Base-by-base conservation (phyloP, 2,329 filamentous ascomycete species). In the Colletotrichum endophyticum region DNA sequence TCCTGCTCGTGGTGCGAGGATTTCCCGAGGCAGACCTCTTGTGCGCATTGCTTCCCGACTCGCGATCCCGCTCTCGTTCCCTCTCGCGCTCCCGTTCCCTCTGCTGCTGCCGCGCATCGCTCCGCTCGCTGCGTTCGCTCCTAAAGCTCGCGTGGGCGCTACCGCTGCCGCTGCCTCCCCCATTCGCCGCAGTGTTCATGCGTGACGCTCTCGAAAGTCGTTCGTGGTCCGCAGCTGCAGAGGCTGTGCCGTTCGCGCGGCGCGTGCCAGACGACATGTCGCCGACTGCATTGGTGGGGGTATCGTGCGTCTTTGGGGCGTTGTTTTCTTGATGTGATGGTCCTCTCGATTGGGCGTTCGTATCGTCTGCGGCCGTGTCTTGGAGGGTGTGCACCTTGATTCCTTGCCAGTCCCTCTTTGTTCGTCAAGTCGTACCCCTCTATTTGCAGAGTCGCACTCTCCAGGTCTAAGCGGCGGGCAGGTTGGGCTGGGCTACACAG, bases 1-100 rank as follows among this genome's bases (percentile, higher is more conserved):
- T 84, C 78, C 88, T 87, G 81, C 86, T 90, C 22, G 84, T 83
- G 5, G 88, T 85, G 67, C 92, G 87, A 3, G 90, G 88, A 75
- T 91, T 91, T 13, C 89, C 89, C 16, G 92, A 93, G 3, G 90
- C 86, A 22, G 88, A 87, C 71, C 91, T 88, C 84, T 92, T 92
- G 81, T 93, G 91, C 5, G 88, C 83, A 34, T 84, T 82, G 59
- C 73, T 83, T 73, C 81, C 81, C 13, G 82, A 80, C 57, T 84
- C 84, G 62, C 84, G 83, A 78, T 86, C 87, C 75, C 78, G 80
- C 15, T 64, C 71, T 7, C 71, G 53, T 28, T 76, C 73, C 8
- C 73, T 36, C 9, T 68, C 64, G 8, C 70, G 53, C 6, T 75
- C 72, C 30, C 72, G 69, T 5, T 75, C 69, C 15, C 68, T 34